phyloP scores from a whole-genome alignment of 192 early-diverging fungal genomes.

The Jimgerdemannia lactiflua region DNA sequence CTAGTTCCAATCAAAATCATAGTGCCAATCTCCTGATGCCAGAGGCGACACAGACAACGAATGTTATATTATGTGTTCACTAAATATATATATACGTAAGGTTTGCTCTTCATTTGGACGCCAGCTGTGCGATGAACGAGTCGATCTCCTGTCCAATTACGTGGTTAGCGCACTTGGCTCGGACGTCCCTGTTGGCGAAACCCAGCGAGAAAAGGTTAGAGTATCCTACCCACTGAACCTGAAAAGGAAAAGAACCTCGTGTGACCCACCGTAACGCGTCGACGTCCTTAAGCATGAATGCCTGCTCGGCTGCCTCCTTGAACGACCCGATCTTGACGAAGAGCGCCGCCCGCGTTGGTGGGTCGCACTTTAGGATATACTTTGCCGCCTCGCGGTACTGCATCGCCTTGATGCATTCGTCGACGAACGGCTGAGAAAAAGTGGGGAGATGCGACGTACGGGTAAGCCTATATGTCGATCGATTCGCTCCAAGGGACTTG shows the following conservation, averaged over 20 bases:
- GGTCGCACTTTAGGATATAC: constrained; percentile 74
- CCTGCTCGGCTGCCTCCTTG: constrained; percentile 71
- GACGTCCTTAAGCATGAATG: constrained; percentile 57
- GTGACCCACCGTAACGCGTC: constrained; percentile 53
- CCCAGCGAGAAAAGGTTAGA: not conserved
- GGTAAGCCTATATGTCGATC: not conserved
- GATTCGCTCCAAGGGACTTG: not conserved
- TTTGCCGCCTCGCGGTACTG: constrained; percentile 74
- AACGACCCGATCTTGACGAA: constrained; percentile 73
- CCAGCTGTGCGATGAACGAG: constrained; percentile 33
- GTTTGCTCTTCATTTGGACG: constrained; percentile 21
- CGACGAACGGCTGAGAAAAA: constrained; percentile 62
- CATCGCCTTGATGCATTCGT: constrained; percentile 74
- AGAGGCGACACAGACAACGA: too few species aligned
- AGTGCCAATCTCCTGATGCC: too few species aligned
- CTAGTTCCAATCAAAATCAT: too few species aligned
- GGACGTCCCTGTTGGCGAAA: constrained; percentile 25
- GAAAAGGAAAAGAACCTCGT: too few species aligned
- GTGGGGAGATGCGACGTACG: not conserved
- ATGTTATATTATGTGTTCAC: too few species aligned
- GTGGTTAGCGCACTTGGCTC: constrained; percentile 40
- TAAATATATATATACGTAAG: too few species aligned
- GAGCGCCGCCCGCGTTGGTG: constrained; percentile 49
- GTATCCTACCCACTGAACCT: not conserved
- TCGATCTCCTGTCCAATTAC: constrained; percentile 45